Percentiles rank a stretch among this genome's conserved stretches.
These are phyloP conservation scores for Lactarius vividus DNA, from an alignment of 768 basidiomycete species.

Conservation along the genomic window DNA sequence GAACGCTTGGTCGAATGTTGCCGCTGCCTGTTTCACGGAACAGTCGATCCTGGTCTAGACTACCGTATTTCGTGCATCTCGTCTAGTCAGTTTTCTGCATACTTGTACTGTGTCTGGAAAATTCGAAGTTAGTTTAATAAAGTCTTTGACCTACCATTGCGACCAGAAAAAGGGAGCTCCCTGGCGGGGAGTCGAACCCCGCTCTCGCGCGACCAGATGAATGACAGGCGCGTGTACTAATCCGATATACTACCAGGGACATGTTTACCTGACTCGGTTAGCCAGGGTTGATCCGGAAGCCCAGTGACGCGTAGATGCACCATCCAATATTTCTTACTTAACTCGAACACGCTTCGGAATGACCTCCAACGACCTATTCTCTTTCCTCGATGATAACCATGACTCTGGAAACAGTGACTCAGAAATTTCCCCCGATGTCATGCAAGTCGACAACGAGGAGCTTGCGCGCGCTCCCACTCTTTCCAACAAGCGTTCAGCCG, in stretches of 20 bases:
- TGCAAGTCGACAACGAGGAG: slow-evolving; percentile 15
- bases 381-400: slow-evolving; percentile 51
- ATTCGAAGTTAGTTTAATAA: not conserved
- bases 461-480: slow-evolving; percentile 31
- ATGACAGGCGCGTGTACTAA: slow-evolving; percentile 30
- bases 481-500: slow-evolving; percentile 47
- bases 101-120: not conserved
- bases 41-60: not conserved
- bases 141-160: too few relatives aligned
- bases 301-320: too few relatives aligned
- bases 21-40: not conserved
- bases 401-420: slow-evolving; percentile 37
- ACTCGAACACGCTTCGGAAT: slow-evolving; percentile 25
- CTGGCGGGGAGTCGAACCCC: slow-evolving; percentile 39
- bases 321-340: too few relatives aligned
- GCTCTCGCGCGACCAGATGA: slow-evolving; percentile 33
- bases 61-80: not conserved
- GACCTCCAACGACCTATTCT: slow-evolving; percentile 54
- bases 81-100: not conserved
- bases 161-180: slow-evolving; percentile 17
- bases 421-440: slow-evolving; percentile 30
- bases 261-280: not conserved
- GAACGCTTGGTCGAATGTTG: not conserved
- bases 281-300: not conserved
- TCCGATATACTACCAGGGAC: slow-evolving; percentile 30